These are phyloP conservation scores for Leccinellum albellum DNA, from an alignment of 768 basidiomycete species.

Conservation along the genomic window DNA sequence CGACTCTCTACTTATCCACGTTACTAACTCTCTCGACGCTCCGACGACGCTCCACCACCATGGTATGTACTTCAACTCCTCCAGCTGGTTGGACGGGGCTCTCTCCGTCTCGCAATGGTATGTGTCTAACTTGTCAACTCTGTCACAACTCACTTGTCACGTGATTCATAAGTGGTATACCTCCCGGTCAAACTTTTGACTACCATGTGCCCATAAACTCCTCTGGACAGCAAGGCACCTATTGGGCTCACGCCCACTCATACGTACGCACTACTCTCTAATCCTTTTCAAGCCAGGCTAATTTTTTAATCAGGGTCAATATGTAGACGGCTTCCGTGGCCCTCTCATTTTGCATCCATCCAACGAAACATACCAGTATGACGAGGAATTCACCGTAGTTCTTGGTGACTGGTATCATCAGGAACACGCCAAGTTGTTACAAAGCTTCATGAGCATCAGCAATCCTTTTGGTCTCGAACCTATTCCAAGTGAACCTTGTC, in stretches of 20 bases:
- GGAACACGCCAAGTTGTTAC: conserved; percentile 58
- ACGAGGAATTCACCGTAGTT: conserved; percentile 85
- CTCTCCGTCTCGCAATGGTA: conserved; percentile 81
- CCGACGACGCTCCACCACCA: conserved; percentile 84
- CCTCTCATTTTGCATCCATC: conserved; percentile 75
- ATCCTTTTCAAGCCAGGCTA: not conserved
- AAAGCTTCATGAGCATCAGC: conserved; percentile 62
- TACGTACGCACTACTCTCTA: conserved; percentile 24
- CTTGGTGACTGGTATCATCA: conserved; percentile 93
- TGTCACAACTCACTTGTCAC: not conserved
- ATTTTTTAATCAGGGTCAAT: conserved; percentile 60
- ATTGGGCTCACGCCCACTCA: conserved; percentile 76
- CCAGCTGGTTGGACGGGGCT: conserved; percentile 90
- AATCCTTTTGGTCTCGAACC: conserved; percentile 89
- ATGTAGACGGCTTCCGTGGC: conserved; percentile 89
- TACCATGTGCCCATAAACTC: conserved; percentile 71
- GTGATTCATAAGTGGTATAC: conserved; percentile 57
- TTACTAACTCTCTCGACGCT: conserved; percentile 62
- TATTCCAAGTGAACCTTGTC: conserved; percentile 57
- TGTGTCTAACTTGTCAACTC: not conserved
- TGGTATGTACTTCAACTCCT: conserved; percentile 90
- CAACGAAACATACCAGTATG: conserved; percentile 67
- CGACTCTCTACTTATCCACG: conserved; percentile 77
- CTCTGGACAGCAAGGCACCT: conserved; percentile 74
- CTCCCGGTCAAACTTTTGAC: conserved; percentile 63